phyloP scores from a whole-genome alignment of 352 stramenopile genomes.

The Phytopythium montanum region DNA sequence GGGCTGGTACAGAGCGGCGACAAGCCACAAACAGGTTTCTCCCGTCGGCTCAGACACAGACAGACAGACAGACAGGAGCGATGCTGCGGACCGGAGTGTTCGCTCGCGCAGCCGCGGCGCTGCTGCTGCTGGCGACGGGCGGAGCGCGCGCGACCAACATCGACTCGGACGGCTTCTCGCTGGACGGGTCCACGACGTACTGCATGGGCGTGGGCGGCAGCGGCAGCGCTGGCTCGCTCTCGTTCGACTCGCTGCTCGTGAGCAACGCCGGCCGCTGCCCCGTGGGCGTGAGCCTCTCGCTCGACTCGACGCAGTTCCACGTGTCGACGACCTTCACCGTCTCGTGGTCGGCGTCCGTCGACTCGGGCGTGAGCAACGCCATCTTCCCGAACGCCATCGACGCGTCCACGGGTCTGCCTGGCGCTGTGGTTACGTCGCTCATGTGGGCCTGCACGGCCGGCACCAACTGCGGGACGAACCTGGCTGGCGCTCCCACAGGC shows the following conservation, averaged over 20 bases:
- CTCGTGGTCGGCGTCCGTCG: slow-evolving; percentile 43
- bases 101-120: neutral
- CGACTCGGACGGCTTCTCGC: slow-evolving; percentile 50
- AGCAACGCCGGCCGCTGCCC: slow-evolving; percentile 56
- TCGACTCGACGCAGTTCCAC: slow-evolving; percentile 37
- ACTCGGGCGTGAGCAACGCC: slow-evolving; percentile 27
- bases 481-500: slow-evolving; percentile 35
- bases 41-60: neutral
- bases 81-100: neutral
- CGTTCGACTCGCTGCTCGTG: slow-evolving; percentile 38
- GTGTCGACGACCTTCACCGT: slow-evolving; percentile 45
- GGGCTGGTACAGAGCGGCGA: neutral
- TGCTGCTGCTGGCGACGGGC: slow-evolving; percentile 5
- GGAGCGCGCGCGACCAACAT: slow-evolving; percentile 33
- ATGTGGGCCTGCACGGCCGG: slow-evolving; percentile 57
- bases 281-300: slow-evolving; percentile 39
- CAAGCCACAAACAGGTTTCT: neutral
- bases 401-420: slow-evolving; percentile 24
- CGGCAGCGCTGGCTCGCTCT: slow-evolving; percentile 24
- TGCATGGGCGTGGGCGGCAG: slow-evolving; percentile 47
- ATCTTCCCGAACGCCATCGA: slow-evolving; percentile 71
- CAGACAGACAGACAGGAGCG: neutral
- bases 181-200: slow-evolving; percentile 67
- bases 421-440: slow-evolving; percentile 31
- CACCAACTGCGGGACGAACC: slow-evolving; percentile 58